These are phyloP conservation scores for Chlorella sp. DNA, from an alignment of 139 green algal genomes.

Conservation along the genomic window DNA sequence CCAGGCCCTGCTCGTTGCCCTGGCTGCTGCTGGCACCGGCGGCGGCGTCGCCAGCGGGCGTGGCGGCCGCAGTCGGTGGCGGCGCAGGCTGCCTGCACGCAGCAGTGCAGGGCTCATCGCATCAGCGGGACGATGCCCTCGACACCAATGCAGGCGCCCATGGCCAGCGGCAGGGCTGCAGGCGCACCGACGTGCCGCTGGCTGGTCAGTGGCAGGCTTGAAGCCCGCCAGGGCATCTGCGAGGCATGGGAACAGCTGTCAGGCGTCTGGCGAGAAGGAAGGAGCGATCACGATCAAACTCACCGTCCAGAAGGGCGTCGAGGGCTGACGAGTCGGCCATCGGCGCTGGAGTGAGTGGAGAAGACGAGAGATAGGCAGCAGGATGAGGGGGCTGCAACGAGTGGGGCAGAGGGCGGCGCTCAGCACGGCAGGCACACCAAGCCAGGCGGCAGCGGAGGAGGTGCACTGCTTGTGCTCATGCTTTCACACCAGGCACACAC, in stretches of 20 bases:
- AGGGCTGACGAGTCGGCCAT: constrained; percentile 2
- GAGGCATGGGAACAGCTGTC: no score
- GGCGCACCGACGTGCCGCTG: neutral
- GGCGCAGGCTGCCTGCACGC: neutral
- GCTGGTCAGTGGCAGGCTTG: neutral
- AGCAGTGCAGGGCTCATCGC: neutral
- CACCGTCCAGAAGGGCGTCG: constrained; percentile 31
- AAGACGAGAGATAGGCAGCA: no score
- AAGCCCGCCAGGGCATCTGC: constrained; percentile 32
- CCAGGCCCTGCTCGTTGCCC: neutral
- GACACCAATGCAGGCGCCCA: neutral
- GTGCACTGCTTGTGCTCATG: no score
- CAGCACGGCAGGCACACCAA: no score
- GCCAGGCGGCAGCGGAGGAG: no score
- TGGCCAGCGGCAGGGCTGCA: no score
- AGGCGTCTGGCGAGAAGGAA: no score
- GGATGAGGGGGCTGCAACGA: no score
- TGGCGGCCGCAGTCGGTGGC: neutral
- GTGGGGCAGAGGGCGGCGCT: no score
- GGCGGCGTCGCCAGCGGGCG: neutral
- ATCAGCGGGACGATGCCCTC: neutral
- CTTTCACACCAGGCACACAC: no score
- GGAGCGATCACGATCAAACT: neutral
- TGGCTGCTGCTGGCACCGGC: neutral
- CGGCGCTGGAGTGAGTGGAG: no score